Percentiles rank a stretch among this genome's conserved stretches.
phyloP scores from a whole-genome alignment of 2,329 filamentous ascomycete genomes.

The Lizonia empirigonia region DNA sequence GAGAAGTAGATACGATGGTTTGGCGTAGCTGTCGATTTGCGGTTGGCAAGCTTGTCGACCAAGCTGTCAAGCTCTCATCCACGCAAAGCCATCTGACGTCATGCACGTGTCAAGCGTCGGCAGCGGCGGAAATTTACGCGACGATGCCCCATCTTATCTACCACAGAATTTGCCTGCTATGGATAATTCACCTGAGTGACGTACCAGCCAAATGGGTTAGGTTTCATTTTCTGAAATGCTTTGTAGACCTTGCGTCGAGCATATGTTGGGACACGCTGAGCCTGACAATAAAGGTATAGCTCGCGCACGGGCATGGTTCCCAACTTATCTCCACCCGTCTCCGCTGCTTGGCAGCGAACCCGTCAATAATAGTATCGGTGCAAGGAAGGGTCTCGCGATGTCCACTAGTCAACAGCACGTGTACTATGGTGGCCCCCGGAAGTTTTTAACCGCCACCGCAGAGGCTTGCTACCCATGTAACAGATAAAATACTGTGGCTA shows the following conservation, averaged over 20 bases:
- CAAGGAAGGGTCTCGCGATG: too few relatives aligned
- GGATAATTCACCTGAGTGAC: neutral
- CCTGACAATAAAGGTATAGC: neutral
- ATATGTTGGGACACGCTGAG: neutral
- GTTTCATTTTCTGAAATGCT: neutral
- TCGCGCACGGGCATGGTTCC: neutral
- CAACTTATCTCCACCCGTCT: neutral
- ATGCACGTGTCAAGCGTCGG: slow-evolving; percentile 14
- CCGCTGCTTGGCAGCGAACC: too few relatives aligned
- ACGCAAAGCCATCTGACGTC: slow-evolving; percentile 13
- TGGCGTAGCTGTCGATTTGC: slow-evolving; percentile 2
- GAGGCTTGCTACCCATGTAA: too few relatives aligned
- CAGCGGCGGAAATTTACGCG: slow-evolving; percentile 8
- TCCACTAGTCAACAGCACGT: too few relatives aligned
- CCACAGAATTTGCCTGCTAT: neutral
- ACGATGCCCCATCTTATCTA: neutral
- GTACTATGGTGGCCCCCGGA: too few relatives aligned
- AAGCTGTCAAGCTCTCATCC: slow-evolving; percentile 16
- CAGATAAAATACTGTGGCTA: too few relatives aligned
- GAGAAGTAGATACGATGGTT: slow-evolving; percentile 5
- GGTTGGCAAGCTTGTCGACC: slow-evolving; percentile 10
- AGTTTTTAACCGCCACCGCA: too few relatives aligned
- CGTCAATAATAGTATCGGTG: too few relatives aligned
- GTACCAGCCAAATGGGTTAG: neutral
- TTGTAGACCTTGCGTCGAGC: neutral